Evolutionary conservation across 805 yeast genomes (phyloP).

Genomic region (Candida vartiovaarae): DNA sequence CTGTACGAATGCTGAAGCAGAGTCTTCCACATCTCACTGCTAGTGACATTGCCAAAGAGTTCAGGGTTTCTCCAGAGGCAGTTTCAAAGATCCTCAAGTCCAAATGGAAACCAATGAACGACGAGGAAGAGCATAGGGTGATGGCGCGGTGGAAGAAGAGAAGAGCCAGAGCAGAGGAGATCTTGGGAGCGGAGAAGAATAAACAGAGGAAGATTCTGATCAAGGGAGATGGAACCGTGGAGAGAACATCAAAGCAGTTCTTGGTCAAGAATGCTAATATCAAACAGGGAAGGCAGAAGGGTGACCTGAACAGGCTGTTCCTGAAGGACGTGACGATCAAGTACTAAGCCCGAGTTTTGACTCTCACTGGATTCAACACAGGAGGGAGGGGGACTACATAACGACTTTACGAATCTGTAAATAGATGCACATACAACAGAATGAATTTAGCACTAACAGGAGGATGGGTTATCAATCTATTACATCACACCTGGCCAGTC

Average conservation of each 20-base stretch:
- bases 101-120: conserved; percentile 58
- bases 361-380: neutral
- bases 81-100: conserved; percentile 73
- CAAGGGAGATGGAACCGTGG: neutral
- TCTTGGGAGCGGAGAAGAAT: conserved; percentile 4
- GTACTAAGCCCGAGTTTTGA: conserved; percentile 1
- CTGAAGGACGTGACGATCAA: conserved; percentile 3
- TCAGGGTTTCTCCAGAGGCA: conserved; percentile 73
- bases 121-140: conserved; percentile 40
- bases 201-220: conserved; percentile 1
- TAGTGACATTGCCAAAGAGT: conserved; percentile 52
- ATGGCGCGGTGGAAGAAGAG: conserved; percentile 48
- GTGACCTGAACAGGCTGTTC: conserved; percentile 9
- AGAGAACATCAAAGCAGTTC: neutral
- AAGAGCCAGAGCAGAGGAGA: conserved; percentile 30
- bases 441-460: no score
- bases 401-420: neutral
- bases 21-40: conserved; percentile 55
- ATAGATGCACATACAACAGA: neutral
- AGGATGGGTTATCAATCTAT: no score
- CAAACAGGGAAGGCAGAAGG: conserved; percentile 3
- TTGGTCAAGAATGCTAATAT: neutral
- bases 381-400: no score
- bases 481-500: conserved; percentile 27
- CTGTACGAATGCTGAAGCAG: conserved; percentile 48